Percentiles rank a stretch among this genome's conserved stretches.
phyloP scores from a whole-genome alignment of 2,329 filamentous ascomycete genomes.

The Mollisia scopiformis region DNA sequence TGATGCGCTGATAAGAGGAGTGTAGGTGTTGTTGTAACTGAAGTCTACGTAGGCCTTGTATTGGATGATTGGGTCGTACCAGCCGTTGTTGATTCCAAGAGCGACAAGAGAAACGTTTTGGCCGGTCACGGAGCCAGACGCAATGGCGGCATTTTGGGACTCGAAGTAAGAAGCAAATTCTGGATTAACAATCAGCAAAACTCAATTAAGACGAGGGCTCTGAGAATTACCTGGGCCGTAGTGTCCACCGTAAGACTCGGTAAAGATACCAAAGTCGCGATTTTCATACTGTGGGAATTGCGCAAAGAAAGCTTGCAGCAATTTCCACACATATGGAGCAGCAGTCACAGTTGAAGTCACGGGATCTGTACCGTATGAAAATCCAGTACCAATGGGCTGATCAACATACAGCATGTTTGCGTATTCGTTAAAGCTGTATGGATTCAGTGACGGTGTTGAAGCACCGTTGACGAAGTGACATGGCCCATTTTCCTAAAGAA shows the following conservation, averaged over 20 bases:
- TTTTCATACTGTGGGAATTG: constrained; percentile 66
- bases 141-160: constrained; percentile 57
- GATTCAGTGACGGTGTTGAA: constrained; percentile 44
- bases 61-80: constrained; percentile 60
- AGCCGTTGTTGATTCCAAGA: constrained; percentile 41
- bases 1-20: constrained; percentile 41
- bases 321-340: constrained; percentile 55
- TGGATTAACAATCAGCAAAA: background rate
- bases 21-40: constrained; percentile 41
- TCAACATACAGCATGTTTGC: constrained; percentile 46
- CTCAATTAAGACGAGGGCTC: background rate
- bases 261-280: constrained; percentile 56
- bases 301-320: constrained; percentile 63
- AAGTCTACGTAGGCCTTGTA: constrained; percentile 37
- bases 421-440: constrained; percentile 42
- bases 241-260: constrained; percentile 58
- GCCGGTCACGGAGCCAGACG: constrained; percentile 40
- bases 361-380: constrained; percentile 47
- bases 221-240: constrained; percentile 48
- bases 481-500: constrained; percentile 43
- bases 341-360: constrained; percentile 48
- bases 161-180: constrained; percentile 52
- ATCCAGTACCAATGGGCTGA: constrained; percentile 44
- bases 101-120: constrained; percentile 38
- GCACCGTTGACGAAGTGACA: constrained; percentile 45